phyloP scores from a whole-genome alignment of 768 basidiomycete genomes.

The Saitozyma podzolica region DNA sequence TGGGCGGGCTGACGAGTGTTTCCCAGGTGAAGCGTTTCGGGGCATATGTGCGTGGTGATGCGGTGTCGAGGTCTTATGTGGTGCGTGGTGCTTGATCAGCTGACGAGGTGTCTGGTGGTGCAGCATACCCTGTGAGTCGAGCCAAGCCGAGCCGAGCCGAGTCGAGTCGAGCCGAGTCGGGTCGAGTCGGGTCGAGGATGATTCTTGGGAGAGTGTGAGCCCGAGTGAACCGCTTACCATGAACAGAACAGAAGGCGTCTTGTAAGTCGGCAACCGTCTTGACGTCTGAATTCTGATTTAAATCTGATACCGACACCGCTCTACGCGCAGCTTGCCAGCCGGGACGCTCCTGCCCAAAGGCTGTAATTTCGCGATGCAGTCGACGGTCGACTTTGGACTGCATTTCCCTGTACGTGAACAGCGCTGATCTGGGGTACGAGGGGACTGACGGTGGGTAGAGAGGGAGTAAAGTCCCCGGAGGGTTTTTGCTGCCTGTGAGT shows the following conservation, averaged over 20 bases:
- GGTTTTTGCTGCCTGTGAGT: constrained; percentile 38
- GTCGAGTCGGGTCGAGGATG: too few relatives aligned
- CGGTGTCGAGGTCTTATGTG: too few relatives aligned
- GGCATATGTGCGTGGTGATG: too few relatives aligned
- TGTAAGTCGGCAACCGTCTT: constrained; percentile 21
- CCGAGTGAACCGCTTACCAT: too few relatives aligned
- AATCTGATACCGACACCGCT: background rate
- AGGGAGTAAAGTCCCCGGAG: constrained; percentile 42
- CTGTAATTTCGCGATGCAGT: constrained; percentile 36
- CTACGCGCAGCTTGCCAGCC: constrained; percentile 26
- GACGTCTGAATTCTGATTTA: background rate
- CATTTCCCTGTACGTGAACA: constrained; percentile 35
- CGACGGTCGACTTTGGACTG: constrained; percentile 38
- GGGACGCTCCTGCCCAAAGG: constrained; percentile 41
- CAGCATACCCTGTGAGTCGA: too few relatives aligned
- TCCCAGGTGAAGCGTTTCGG: too few relatives aligned
- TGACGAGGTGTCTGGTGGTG: too few relatives aligned
- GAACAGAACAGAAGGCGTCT: constrained; percentile 36
- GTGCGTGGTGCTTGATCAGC: too few relatives aligned
- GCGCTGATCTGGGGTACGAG: background rate
- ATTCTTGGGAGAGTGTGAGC: too few relatives aligned
- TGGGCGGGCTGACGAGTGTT: too few relatives aligned
- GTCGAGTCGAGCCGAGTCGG: too few relatives aligned
- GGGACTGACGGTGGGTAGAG: constrained; percentile 13
- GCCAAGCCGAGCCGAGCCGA: too few relatives aligned